Percentiles rank a stretch among this genome's conserved stretches.
Evolutionary conservation across 371 early-diverging fungal species (phyloP).

Genomic region (Cokeromyces recurvatus): DNA sequence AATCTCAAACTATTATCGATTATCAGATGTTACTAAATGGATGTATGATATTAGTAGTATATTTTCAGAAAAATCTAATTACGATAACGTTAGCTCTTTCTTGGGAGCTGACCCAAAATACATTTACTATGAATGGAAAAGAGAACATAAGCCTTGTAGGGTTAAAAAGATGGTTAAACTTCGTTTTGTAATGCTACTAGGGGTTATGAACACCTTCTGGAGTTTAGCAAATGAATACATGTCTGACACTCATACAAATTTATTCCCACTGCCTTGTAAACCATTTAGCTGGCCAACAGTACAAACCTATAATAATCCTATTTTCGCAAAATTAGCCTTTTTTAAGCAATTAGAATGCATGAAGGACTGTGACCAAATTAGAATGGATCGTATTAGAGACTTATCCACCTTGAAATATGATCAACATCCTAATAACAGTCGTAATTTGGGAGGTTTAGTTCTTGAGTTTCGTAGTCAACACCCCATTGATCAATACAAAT

Average conservation of each 20-base stretch:
- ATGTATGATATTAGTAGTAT: constrained; percentile 1
- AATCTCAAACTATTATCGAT: constrained; percentile 27
- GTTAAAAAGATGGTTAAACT: not conserved
- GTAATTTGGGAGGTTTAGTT: constrained; percentile 7
- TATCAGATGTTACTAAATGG: constrained; percentile 23
- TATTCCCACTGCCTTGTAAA: constrained; percentile 19
- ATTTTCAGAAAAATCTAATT: not conserved
- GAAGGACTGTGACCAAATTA: constrained; percentile 18
- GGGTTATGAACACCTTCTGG: constrained; percentile 13
- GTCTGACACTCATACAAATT: not conserved
- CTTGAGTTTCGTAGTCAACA: constrained; percentile 8
- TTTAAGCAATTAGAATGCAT: constrained; percentile 36
- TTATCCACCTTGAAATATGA: constrained; percentile 1
- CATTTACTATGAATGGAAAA: constrained; percentile 1
- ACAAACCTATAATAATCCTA: constrained; percentile 9
- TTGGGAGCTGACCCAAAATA: constrained; percentile 1
- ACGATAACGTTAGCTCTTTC: too few relatives aligned
- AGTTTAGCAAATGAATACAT: constrained; percentile 9
- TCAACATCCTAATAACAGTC: not conserved
- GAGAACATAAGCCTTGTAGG: not conserved
- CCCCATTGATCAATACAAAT: not conserved
- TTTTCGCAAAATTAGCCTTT: constrained; percentile 28
- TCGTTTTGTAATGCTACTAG: constrained; percentile 7
- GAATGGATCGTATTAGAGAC: constrained; percentile 24
- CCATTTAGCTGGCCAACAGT: constrained; percentile 23